Evolutionary conservation across 768 basidiomycete genomes (phyloP).

Genomic region (Pulveroboletus frians): DNA sequence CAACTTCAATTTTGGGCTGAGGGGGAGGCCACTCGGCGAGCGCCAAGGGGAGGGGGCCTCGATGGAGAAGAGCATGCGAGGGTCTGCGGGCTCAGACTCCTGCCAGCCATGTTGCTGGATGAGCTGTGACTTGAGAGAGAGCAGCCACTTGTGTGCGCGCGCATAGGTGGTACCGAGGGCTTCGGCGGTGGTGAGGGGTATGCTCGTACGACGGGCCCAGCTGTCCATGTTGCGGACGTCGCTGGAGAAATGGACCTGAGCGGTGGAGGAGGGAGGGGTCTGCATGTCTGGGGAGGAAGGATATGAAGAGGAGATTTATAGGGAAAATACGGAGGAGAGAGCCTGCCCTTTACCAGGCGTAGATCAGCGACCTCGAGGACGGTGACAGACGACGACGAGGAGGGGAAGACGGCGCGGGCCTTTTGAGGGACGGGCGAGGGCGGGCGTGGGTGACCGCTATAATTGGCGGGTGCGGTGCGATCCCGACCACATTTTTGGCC

Average conservation of each 20-base stretch:
- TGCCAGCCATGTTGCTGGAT: constrained; percentile 68
- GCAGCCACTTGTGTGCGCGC: constrained; percentile 72
- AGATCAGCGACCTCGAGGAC: constrained; percentile 21
- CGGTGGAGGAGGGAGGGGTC: constrained; percentile 35
- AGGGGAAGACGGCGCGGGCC: constrained; percentile 29
- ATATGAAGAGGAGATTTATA: constrained; percentile 22
- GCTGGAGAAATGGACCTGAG: constrained; percentile 71
- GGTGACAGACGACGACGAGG: constrained; percentile 21
- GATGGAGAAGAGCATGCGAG: constrained; percentile 72
- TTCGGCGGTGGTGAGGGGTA: constrained; percentile 79
- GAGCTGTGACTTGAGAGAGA: constrained; percentile 56
- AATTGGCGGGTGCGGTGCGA: constrained; percentile 51
- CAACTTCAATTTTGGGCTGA: constrained; percentile 66
- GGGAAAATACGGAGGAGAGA: constrained; percentile 6
- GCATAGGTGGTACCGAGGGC: constrained; percentile 78
- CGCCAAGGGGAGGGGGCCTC: constrained; percentile 77
- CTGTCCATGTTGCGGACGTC: constrained; percentile 79
- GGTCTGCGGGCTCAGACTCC: constrained; percentile 53
- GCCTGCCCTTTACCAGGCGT: constrained; percentile 33
- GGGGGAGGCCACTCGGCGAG: constrained; percentile 68
- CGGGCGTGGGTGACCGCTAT: constrained; percentile 41
- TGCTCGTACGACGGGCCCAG: constrained; percentile 75
- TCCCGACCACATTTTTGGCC: constrained; percentile 49
- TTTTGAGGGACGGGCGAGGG: constrained; percentile 37
- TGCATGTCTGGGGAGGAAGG: constrained; percentile 22